These are phyloP conservation scores for Bocquillonia castaneifolia DNA, from an alignment of 441 rosid genomes.

Conservation along the genomic window DNA sequence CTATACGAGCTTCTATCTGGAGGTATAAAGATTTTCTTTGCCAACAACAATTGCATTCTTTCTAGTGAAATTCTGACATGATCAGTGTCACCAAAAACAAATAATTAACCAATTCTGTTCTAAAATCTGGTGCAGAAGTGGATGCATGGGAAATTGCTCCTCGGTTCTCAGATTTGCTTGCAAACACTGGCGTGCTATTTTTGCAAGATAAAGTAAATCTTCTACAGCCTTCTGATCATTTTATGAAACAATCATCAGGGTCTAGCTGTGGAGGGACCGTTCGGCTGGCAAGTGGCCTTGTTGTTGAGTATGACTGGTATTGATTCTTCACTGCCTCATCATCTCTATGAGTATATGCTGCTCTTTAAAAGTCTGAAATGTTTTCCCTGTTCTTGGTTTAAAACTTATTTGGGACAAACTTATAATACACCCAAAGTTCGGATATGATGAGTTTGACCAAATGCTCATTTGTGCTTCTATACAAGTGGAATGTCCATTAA, in stretches of 20 bases:
- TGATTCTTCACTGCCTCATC: slow-evolving; percentile 16
- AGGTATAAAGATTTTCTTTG: slow-evolving; percentile 45
- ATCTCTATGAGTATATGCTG: background rate
- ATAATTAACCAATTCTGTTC: slow-evolving; percentile 8
- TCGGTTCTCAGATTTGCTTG: slow-evolving; percentile 79
- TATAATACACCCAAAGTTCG: background rate
- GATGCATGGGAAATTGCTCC: slow-evolving; percentile 98
- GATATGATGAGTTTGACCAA: background rate
- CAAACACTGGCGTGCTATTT: slow-evolving; percentile 65
- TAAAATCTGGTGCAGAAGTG: slow-evolving; percentile 54
- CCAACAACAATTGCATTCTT: background rate
- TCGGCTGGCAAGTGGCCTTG: slow-evolving; percentile 72
- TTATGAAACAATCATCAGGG: slow-evolving; percentile 38
- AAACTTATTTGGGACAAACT: slow-evolving; percentile 10
- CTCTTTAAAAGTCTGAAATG: background rate
- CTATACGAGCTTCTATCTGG: slow-evolving; percentile 86
- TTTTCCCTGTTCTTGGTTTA: background rate
- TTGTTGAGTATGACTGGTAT: slow-evolving; percentile 93
- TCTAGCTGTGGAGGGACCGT: slow-evolving; percentile 69
- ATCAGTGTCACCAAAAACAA: background rate
- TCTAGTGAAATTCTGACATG: background rate
- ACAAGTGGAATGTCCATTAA: background rate
- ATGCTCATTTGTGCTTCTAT: background rate
- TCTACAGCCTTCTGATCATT: slow-evolving; percentile 61
- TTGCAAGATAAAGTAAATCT: slow-evolving; percentile 69